Conservation (phyloP, 192 early-diverging fungal species). For the Backusella liffmaniae region DNA sequence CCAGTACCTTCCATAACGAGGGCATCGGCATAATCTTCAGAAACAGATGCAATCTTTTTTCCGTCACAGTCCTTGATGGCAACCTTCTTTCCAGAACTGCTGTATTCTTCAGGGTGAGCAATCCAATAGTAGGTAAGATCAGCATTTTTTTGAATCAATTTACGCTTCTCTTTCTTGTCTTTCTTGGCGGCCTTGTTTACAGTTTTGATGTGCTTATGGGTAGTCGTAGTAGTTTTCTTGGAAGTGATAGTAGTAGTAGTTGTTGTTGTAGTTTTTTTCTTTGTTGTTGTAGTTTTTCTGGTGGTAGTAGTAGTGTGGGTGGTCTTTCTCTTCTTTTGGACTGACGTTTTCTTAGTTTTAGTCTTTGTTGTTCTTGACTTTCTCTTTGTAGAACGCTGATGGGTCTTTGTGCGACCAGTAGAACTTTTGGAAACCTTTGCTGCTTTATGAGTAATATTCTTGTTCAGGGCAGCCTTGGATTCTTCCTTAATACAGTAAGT, state of each 20-base stretch:
- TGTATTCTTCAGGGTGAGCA: slow-evolving; percentile 31
- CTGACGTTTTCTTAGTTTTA: neutral
- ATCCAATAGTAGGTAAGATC: slow-evolving; percentile 44
- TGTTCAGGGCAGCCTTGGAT: neutral
- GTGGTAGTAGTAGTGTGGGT: neutral
- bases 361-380: neutral
- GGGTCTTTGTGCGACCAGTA: neutral
- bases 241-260: neutral
- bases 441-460: slow-evolving; percentile 5
- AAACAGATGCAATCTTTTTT: slow-evolving; percentile 26
- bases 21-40: slow-evolving; percentile 29
- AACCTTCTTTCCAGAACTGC: slow-evolving; percentile 7
- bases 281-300: neutral
- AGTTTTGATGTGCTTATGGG: neutral
- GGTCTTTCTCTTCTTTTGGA: neutral
- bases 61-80: slow-evolving; percentile 33
- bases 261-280: neutral
- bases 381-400: slow-evolving; percentile 8
- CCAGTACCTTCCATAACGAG: slow-evolving; percentile 41
- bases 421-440: neutral
- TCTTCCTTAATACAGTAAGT: slow-evolving; percentile 17
- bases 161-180: slow-evolving; percentile 21
- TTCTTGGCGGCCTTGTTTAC: neutral
- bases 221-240: neutral
- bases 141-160: slow-evolving; percentile 28